Evolutionary conservation across 225 moss, liverwort and hornwort species (phyloP).

Genomic region (Polytrichum commune): DNA sequence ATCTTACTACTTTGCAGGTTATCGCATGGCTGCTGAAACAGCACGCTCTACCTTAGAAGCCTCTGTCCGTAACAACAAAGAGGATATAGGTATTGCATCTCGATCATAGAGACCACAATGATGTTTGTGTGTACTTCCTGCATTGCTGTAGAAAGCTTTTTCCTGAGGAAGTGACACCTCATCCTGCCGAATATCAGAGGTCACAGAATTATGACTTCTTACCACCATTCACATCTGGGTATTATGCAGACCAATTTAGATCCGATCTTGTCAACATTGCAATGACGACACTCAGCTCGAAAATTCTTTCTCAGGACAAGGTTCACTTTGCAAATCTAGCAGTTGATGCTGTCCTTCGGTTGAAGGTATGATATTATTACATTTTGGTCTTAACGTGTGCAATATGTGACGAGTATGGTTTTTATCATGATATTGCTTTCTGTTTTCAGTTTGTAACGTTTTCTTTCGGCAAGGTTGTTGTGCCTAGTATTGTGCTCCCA

Average conservation of each 20-base stretch:
- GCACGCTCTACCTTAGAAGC: slow-evolving; percentile 76
- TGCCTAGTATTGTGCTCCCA: no score
- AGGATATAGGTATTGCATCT: slow-evolving; percentile 52
- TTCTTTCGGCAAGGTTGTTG: no score
- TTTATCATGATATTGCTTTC: no score
- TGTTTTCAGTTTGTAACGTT: no score
- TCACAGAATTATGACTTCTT: background rate
- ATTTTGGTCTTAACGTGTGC: background rate
- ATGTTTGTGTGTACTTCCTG: no score
- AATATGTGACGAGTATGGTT: no score
- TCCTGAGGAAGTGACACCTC: no score
- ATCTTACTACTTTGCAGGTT: slow-evolving; percentile 43
- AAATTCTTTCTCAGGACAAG: slow-evolving; percentile 93
- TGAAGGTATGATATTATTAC: slow-evolving; percentile 50
- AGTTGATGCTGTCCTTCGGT: slow-evolving; percentile 83
- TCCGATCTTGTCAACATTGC: slow-evolving; percentile 92
- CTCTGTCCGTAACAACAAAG: slow-evolving; percentile 74
- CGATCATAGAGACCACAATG: background rate
- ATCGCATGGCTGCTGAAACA: slow-evolving; percentile 90
- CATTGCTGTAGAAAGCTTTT: no score
- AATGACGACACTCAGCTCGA: slow-evolving; percentile 97
- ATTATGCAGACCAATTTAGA: slow-evolving; percentile 70
- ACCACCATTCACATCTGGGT: background rate
- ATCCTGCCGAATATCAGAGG: no score
- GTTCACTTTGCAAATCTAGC: slow-evolving; percentile 91